Conservation (phyloP, 495 filamentous ascomycete species). For the Penicillium flavigenum region DNA sequence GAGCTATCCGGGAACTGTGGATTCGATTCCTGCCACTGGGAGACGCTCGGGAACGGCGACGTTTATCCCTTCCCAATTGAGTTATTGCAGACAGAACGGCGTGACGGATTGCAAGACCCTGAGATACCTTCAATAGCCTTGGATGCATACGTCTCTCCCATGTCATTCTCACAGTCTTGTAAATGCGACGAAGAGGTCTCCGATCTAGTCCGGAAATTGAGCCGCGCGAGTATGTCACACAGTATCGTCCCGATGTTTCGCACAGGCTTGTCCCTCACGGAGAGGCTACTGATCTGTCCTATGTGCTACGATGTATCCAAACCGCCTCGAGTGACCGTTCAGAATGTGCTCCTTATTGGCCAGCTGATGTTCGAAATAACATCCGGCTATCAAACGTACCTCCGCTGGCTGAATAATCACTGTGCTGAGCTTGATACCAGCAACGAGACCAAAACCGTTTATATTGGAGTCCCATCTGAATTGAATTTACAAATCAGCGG, state of each 20-base stretch:
- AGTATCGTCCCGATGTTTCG: constrained; percentile 22
- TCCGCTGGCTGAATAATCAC: constrained; percentile 24
- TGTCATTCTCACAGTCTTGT: constrained; percentile 23
- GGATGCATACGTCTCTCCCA: constrained; percentile 16
- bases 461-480: constrained; percentile 19
- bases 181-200: constrained; percentile 32
- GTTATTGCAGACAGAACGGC: constrained; percentile 10
- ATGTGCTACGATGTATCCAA: constrained; percentile 31
- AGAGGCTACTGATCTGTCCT: constrained; percentile 24
- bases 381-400: constrained; percentile 25
- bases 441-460: constrained; percentile 17
- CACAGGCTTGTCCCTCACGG: constrained; percentile 17
- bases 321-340: constrained; percentile 28
- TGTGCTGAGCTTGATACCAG: constrained; percentile 14
- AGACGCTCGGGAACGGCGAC: constrained; percentile 20
- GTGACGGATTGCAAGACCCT: not conserved
- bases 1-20: constrained; percentile 20
- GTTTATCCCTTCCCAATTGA: constrained; percentile 21
- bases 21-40: constrained; percentile 17
- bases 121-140: constrained; percentile 4
- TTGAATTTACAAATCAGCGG: constrained; percentile 23
- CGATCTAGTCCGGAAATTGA: constrained; percentile 20
- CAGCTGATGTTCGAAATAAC: constrained; percentile 30
- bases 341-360: constrained; percentile 30
- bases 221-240: constrained; percentile 22